Evolutionary conservation across 225 moss, liverwort and hornwort species (phyloP), one percentile per base, ranked within the genome.

Genomic region (Pseudoscleropodium purum): DNA sequence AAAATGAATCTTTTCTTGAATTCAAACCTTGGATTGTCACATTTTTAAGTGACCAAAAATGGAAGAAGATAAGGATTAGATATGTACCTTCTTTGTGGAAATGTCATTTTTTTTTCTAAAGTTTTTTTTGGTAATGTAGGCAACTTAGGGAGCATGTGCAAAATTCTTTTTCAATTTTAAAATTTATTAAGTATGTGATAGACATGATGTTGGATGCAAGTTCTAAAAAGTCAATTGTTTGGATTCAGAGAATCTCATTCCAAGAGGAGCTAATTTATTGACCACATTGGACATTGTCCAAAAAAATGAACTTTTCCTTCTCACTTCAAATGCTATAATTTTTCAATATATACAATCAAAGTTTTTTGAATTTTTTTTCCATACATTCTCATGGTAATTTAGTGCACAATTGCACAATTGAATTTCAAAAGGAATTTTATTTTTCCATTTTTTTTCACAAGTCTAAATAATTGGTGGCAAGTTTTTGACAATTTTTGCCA

Each of bases 51-150:
- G 31, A 47, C 7, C 11, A 16, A 15, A 47, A 19, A 49, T 7
- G 19, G 49, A 75, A 31, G 19, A 75, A 49, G 4, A 31, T 33
- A 10, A 43, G 7, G 47, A 18, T 7, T 11, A 18, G 30, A 47
- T 30, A 45, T 30, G 5, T 17, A 74, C 17, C 45, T 6, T 74
- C 10, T 49, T 49, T 11, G 12, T 12, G 0, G 6, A 30, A 33
- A 30, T 33, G 19, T 7, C 17, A 49, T 20, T 19, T 19, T 26
- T 26, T 75, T 47, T 7, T 12, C 19, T 33, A 4, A 33, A 18
- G 2, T 9, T 18, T 11, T 65, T 31, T 11, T 31, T 1, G 18
- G 11, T 0, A 31, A 0, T 29, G 8, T 12, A 75, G 0, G 49
- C 31, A 75, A 41, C 18, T 18, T 47, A 5, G 31, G 11, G 2